phyloP scores from a whole-genome alignment of 148 eudicot genomes.

The Rhododendron molle region DNA sequence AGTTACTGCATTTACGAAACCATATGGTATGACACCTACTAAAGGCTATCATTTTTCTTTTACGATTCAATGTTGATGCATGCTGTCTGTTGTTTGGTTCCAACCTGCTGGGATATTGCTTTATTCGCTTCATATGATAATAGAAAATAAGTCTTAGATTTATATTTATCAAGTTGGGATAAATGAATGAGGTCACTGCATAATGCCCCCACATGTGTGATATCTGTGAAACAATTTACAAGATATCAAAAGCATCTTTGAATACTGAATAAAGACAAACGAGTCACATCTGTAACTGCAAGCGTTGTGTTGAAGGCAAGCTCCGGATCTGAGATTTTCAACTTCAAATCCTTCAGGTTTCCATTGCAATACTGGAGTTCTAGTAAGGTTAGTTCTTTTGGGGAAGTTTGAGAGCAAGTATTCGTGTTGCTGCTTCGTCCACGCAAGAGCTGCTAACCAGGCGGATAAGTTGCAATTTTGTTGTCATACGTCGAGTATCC shows the following conservation, averaged over 20 bases:
- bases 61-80: background rate
- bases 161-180: background rate
- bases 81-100: conserved; percentile 1
- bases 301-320: background rate
- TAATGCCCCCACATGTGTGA: background rate
- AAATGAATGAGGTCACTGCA: background rate
- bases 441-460: background rate
- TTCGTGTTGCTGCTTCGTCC: background rate
- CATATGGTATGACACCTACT: conserved; percentile 62
- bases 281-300: background rate
- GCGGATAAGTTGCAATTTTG: background rate
- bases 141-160: background rate
- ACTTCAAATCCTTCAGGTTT: background rate
- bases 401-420: background rate
- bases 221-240: background rate
- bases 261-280: background rate
- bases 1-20: conserved; percentile 95
- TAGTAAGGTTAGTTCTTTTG: background rate
- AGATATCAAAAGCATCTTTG: background rate
- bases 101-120: background rate
- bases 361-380: background rate
- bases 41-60: background rate
- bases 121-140: background rate
- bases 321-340: background rate
- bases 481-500: background rate